Evolutionary conservation across 1,139 yeast genomes (phyloP).

Genomic region (Zygosaccharomyces pseudobailii): DNA sequence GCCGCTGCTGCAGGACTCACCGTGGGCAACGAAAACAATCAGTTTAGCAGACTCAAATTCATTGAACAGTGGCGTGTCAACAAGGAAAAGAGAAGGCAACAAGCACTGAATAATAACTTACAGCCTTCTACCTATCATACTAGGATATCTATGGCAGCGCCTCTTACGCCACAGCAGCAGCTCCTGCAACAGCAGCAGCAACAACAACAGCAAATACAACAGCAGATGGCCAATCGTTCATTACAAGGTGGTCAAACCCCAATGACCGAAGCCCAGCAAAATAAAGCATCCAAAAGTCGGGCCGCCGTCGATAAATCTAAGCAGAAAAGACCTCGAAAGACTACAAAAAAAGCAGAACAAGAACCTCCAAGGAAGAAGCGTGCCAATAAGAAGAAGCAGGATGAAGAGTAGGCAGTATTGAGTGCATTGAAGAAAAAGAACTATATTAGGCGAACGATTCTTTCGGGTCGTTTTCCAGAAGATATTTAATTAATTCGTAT

Average conservation of each 20-base stretch:
- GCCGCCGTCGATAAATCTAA: conserved; percentile 23
- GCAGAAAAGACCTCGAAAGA: conserved; percentile 30
- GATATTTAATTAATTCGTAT: conserved; percentile 48
- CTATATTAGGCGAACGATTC: conserved; percentile 28
- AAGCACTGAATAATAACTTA: conserved; percentile 26
- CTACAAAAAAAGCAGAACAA: conserved; percentile 22
- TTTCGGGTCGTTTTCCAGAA: conserved; percentile 33
- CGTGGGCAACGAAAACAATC: conserved; percentile 38
- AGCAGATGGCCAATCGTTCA: conserved; percentile 15
- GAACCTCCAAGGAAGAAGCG: conserved; percentile 27
- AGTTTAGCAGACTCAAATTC: conserved; percentile 46
- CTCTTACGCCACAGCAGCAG: conserved; percentile 30
- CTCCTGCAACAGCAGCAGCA: conserved; percentile 23
- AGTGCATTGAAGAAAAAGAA: not conserved
- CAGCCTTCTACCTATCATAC: conserved; percentile 27
- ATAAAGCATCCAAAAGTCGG: conserved; percentile 9
- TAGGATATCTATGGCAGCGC: conserved; percentile 34
- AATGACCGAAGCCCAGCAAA: conserved; percentile 8
- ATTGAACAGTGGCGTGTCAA: conserved; percentile 45
- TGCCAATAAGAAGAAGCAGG: conserved; percentile 27
- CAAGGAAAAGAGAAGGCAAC: conserved; percentile 41
- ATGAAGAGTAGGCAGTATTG: conserved; percentile 12
- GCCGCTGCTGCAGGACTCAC: conserved; percentile 32
- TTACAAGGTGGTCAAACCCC: conserved; percentile 7
- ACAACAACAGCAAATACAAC: conserved; percentile 11